These are phyloP conservation scores for Epipyxis sp. DNA, from an alignment of 108 stramenopile genomes.

Conservation along the genomic window DNA sequence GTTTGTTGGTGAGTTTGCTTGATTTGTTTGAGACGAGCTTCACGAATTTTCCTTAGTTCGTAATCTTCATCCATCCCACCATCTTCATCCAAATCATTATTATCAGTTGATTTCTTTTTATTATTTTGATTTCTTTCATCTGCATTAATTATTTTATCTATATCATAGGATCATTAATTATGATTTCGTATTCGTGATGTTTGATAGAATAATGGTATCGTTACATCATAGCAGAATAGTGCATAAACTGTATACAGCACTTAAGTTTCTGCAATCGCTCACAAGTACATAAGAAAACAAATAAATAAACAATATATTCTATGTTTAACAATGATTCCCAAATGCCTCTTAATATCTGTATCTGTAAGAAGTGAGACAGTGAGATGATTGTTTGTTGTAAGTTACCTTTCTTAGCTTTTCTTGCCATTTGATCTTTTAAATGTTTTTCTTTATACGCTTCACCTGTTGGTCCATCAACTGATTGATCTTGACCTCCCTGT, in stretches of 20 bases:
- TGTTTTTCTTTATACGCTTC: conserved; percentile 29
- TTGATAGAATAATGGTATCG: conserved; percentile 10
- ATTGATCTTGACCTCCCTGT: conserved; percentile 21
- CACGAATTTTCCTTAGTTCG: conserved; percentile 56
- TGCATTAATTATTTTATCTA: conserved; percentile 39
- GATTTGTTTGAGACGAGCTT: conserved; percentile 72
- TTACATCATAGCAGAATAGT: no score
- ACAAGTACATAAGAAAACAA: no score
- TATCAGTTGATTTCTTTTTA: conserved; percentile 7
- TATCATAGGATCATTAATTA: conserved; percentile 3
- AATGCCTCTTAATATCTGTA: no score
- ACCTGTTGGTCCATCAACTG: conserved; percentile 37
- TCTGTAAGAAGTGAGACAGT: no score
- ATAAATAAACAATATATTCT: no score
- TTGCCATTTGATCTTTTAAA: conserved; percentile 27
- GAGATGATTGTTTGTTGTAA: conserved; percentile 25
- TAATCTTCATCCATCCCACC: conserved; percentile 47
- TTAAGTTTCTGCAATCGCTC: no score
- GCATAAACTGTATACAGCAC: no score
- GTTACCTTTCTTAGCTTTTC: conserved; percentile 34
- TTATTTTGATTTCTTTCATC: conserved; percentile 28
- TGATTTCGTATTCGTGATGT: conserved; percentile 6
- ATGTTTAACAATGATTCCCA: no score
- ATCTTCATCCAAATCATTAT: conserved; percentile 41
- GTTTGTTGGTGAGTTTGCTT: conserved; percentile 59